Conservation (phyloP, 352 stramenopile genomes). For the Phytophthora citrophthora region DNA sequence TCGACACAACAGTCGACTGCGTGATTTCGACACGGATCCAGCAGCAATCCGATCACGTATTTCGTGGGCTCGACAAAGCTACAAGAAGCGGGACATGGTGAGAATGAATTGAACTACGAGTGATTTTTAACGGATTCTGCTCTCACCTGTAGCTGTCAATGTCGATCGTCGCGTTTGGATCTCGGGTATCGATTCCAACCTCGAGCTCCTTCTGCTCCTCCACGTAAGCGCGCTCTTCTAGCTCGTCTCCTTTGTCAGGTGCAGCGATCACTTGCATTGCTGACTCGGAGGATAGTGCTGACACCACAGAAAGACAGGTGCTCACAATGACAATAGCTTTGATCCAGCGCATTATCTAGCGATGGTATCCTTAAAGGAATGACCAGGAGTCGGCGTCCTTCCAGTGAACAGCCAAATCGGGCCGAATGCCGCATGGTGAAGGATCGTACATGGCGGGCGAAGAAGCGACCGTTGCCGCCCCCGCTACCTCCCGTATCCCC, state of each 20-base stretch:
- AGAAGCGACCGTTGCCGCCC: constrained; percentile 29
- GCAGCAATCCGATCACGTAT: constrained; percentile 81
- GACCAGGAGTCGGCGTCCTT: constrained; percentile 18
- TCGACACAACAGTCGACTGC: constrained; percentile 74
- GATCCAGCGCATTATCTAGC: no score
- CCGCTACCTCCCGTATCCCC: constrained; percentile 15
- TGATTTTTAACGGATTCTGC: no score
- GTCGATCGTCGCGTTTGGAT: constrained; percentile 55
- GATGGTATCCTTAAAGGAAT: not conserved
- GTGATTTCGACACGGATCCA: constrained; percentile 79
- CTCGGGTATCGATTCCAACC: constrained; percentile 44
- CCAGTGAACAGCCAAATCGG: constrained; percentile 8
- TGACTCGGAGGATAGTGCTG: constrained; percentile 13
- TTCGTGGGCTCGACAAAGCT: constrained; percentile 62
- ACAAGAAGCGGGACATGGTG: not conserved
- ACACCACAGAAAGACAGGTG: not conserved
- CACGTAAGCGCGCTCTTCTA: constrained; percentile 59
- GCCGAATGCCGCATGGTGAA: constrained; percentile 33
- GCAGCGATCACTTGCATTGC: constrained; percentile 64
- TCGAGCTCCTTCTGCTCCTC: constrained; percentile 53
- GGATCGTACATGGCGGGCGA: constrained; percentile 24
- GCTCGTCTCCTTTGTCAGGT: constrained; percentile 71
- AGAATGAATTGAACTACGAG: not conserved
- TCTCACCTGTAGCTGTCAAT: constrained; percentile 72
- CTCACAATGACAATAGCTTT: not conserved